Evolutionary conservation across 345 rosid genomes (phyloP), one percentile per base, ranked within the genome.

Genomic region (Bretschneidera sinensis): DNA sequence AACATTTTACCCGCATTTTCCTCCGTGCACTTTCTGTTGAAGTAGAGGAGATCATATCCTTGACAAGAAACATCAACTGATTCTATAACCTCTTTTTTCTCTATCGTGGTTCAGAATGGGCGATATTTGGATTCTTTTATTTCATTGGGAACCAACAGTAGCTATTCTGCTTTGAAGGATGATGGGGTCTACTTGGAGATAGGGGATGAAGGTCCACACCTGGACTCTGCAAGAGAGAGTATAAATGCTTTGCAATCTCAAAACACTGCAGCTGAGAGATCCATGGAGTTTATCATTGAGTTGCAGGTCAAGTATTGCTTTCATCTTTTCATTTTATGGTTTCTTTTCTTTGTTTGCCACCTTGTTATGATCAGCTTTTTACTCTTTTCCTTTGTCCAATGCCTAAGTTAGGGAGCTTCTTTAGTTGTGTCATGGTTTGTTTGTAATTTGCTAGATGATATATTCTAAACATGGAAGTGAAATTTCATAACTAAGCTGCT

Each of bases 81-180:
- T 17, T 23, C 52, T 39, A 21, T n/a, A 49, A 13, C 17, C 10
- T 1, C 33, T 24, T 48, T 13, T 21, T 19, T 49, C 31, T 3
- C 33, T 39, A 2, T 71, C 21, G 35, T 73, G 57, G 24, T 73
- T 68, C 76, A 94, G 99, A 85, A 86, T 62, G 97, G 97, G 60
- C 80, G 80, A 66, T 82, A 63, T 73, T 77, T 94, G 80, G 99
- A 90, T 81, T 94, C 99, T 45, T 90, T 95, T 72, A 76, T 94
- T 68, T 76, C 71, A 43, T 79, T 94, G 72, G 96, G 96, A 76
- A 76, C 89, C 65, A 63, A 71, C 68, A 90, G 97, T 78, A 67
- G 95, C 64, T 94, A 94, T 72, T 80, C 83, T 65, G 89, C 83
- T 56, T 78, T 74, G 4, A 72, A 57, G 76, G 85, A 79, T 72